Percentiles rank a stretch among this genome's conserved stretches.
Evolutionary conservation across 1,139 yeast genomes (phyloP).

Genomic region (Yamadazyma buinensis): DNA sequence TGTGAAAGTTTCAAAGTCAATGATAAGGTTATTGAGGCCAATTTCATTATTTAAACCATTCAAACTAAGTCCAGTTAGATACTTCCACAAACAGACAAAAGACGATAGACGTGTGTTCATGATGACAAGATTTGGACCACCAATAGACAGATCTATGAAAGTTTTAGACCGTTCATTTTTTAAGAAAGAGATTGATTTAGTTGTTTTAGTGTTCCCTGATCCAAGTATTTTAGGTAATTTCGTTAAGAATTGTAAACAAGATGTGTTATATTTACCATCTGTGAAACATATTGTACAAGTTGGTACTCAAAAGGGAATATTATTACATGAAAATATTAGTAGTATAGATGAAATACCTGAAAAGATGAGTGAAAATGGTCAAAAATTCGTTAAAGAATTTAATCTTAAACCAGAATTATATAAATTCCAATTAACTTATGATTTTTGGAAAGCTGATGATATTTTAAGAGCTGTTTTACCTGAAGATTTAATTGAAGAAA

Average conservation of each 20-base stretch:
- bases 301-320: conserved; percentile 49
- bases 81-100: conserved; percentile 19
- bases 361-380: conserved; percentile 39
- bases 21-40: conserved; percentile 9
- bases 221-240: conserved; percentile 57
- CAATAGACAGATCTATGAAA: conserved; percentile 63
- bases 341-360: conserved; percentile 38
- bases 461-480: conserved; percentile 77
- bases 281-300: conserved; percentile 61
- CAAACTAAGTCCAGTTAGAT: conserved; percentile 3
- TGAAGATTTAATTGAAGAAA: conserved; percentile 59
- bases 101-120: conserved; percentile 25
- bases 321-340: conserved; percentile 52
- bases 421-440: conserved; percentile 58
- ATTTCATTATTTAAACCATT: neutral
- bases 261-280: conserved; percentile 60
- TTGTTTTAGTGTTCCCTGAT: conserved; percentile 67
- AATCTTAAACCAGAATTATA: conserved; percentile 51
- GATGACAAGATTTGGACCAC: conserved; percentile 52
- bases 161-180: conserved; percentile 65
- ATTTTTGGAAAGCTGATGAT: conserved; percentile 88
- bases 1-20: conserved; percentile 2
- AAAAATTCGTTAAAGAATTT: conserved; percentile 42
- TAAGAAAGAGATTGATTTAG: conserved; percentile 49
- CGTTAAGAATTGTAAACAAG: conserved; percentile 49